phyloP scores from a whole-genome alignment of 2,329 filamentous ascomycete species.

The Fusarium drepaniforme region DNA sequence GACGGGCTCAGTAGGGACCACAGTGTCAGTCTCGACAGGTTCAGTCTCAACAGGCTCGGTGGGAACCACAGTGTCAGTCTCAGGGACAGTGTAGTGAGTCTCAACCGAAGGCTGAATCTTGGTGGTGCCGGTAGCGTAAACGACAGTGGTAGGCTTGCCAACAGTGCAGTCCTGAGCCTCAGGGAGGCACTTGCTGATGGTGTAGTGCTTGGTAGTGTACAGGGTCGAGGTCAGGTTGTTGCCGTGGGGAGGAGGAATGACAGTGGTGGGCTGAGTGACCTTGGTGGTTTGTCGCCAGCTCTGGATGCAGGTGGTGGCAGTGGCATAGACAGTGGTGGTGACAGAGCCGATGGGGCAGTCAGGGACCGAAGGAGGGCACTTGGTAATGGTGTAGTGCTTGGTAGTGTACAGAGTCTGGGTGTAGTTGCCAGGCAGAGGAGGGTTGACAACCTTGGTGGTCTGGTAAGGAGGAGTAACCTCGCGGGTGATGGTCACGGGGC shows the following conservation, averaged over 20 bases:
- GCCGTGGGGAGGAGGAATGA: conserved; percentile 11
- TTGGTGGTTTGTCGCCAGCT: neutral
- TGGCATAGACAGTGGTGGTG: conserved; percentile 6
- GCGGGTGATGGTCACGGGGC: conserved; percentile 32
- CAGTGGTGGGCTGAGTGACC: neutral
- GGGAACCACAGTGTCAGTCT: neutral
- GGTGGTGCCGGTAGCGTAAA: neutral
- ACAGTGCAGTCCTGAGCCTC: neutral
- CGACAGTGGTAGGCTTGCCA: neutral
- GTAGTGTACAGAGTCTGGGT: conserved; percentile 21
- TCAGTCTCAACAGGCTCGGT: conserved; percentile 8
- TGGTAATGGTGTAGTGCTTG: conserved; percentile 16
- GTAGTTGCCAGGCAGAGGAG: neutral
- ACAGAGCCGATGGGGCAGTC: conserved; percentile 5
- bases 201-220: conserved; percentile 16
- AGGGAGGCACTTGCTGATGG: neutral
- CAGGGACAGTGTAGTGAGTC: neutral
- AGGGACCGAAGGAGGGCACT: conserved; percentile 2
- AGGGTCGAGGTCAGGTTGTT: conserved; percentile 27
- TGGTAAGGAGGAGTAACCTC: conserved; percentile 7
- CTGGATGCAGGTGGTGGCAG: conserved; percentile 1
- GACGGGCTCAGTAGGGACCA: neutral
- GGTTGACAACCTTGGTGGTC: neutral
- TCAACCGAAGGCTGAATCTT: neutral
- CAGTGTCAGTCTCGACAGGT: neutral